phyloP scores from a whole-genome alignment of 345 rosid genomes.

The Boechera divaricarpa region DNA sequence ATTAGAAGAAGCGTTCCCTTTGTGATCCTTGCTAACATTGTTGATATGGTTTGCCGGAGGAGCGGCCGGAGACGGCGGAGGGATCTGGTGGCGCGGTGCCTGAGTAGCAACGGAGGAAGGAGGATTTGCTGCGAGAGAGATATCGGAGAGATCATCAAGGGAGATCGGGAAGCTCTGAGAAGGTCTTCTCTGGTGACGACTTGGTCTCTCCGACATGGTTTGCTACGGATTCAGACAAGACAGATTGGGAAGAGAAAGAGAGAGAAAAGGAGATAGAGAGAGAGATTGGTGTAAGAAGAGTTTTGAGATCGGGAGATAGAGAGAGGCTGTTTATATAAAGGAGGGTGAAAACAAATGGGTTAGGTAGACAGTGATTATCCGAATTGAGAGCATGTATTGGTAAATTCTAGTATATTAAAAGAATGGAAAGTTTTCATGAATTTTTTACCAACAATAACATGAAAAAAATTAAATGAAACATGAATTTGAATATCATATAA shows the following conservation, averaged over 20 bases:
- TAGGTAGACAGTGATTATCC: slow-evolving; percentile 40
- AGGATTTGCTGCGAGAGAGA: slow-evolving; percentile 26
- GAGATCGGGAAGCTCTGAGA: slow-evolving; percentile 42
- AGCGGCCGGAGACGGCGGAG: slow-evolving; percentile 43
- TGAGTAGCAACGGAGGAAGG: slow-evolving; percentile 32
- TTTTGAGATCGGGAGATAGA: slow-evolving; percentile 23
- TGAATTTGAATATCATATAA: not conserved
- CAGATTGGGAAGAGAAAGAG: not conserved
- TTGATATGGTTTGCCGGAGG: slow-evolving; percentile 31
- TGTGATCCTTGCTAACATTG: slow-evolving; percentile 31
- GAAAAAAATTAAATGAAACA: not conserved
- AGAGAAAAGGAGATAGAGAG: not conserved
- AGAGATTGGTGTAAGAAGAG: slow-evolving; percentile 9
- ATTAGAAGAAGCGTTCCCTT: slow-evolving; percentile 34
- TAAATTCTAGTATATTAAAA: not conserved
- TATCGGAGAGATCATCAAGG: slow-evolving; percentile 41
- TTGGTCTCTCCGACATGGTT: slow-evolving; percentile 50
- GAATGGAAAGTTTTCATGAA: not conserved
- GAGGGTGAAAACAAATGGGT: slow-evolving; percentile 40
- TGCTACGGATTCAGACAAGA: slow-evolving; percentile 35
- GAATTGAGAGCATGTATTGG: slow-evolving; percentile 10
- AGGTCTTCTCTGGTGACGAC: slow-evolving; percentile 47
- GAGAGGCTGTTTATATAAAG: slow-evolving; percentile 37
- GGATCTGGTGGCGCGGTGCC: slow-evolving; percentile 46
- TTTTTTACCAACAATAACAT: not conserved